These are phyloP conservation scores for Hymenoscyphus infarciens DNA, from an alignment of 2,329 filamentous ascomycete genomes.

Conservation along the genomic window DNA sequence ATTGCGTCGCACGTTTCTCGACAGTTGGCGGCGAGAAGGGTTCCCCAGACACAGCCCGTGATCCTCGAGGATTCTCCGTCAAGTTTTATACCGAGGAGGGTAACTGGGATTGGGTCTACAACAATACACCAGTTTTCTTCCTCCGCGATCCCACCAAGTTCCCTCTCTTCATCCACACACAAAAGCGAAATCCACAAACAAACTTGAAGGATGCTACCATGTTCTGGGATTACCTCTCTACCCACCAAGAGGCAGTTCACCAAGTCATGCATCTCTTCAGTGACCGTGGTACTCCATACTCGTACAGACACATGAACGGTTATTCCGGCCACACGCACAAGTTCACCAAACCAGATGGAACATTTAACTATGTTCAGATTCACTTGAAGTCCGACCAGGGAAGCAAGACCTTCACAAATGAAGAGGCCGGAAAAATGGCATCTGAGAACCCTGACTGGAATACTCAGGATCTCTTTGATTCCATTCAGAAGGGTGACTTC, in stretches of 20 bases:
- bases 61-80: conserved; percentile 64
- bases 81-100: conserved; percentile 71
- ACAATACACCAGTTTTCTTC: conserved; percentile 78
- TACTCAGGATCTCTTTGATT: conserved; percentile 60
- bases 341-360: conserved; percentile 61
- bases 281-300: conserved; percentile 63
- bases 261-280: conserved; percentile 64
- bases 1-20: conserved; percentile 63
- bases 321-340: conserved; percentile 67
- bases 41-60: conserved; percentile 63
- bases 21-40: conserved; percentile 70
- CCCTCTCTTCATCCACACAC: conserved; percentile 72
- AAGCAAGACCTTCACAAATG: conserved; percentile 55
- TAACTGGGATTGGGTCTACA: conserved; percentile 70
- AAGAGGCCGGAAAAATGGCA: conserved; percentile 52
- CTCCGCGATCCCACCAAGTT: conserved; percentile 71
- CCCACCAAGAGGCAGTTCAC: conserved; percentile 60
- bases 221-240: conserved; percentile 49
- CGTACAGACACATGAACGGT: conserved; percentile 63
- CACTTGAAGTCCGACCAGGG: conserved; percentile 63
- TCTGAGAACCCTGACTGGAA: conserved; percentile 59
- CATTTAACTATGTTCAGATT: conserved; percentile 63
- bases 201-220: conserved; percentile 61
- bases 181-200: conserved; percentile 71
- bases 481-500: conserved; percentile 57